These are phyloP conservation scores for Komagataella ulmi DNA, from an alignment of 805 yeast species.

Conservation along the genomic window DNA sequence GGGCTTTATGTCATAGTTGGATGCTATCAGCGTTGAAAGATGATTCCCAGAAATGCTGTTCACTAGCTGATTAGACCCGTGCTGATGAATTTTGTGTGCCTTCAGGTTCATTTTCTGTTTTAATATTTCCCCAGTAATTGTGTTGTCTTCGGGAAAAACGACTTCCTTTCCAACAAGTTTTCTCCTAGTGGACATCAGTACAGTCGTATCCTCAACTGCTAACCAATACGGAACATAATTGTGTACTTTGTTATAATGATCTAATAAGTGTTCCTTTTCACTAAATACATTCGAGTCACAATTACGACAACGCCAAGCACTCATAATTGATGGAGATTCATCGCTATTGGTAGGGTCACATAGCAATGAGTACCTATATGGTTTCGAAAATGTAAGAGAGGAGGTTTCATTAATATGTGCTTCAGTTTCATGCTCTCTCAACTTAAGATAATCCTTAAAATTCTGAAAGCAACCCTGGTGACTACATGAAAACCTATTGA, in stretches of 20 bases:
- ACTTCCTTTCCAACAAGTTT: background rate
- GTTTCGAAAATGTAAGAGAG: slow-evolving; percentile 41
- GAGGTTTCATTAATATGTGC: slow-evolving; percentile 66
- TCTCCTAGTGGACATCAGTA: background rate
- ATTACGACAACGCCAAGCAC: slow-evolving; percentile 53
- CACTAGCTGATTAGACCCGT: background rate
- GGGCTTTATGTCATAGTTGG: slow-evolving; percentile 21
- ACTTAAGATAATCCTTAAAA: slow-evolving; percentile 61
- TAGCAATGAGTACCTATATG: slow-evolving; percentile 54
- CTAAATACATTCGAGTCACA: slow-evolving; percentile 35
- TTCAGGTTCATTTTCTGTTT: background rate
- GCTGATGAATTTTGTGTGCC: background rate
- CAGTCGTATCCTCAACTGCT: background rate
- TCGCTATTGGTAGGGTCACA: slow-evolving; percentile 15
- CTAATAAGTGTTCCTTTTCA: slow-evolving; percentile 40
- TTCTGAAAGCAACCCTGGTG: slow-evolving; percentile 43
- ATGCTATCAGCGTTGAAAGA: slow-evolving; percentile 18
- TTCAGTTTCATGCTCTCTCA: slow-evolving; percentile 56
- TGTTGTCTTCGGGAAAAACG: background rate
- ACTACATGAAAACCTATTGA: slow-evolving; percentile 41
- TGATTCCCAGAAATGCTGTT: background rate
- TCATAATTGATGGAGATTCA: slow-evolving; percentile 26
- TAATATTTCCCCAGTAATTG: background rate
- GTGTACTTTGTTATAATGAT: slow-evolving; percentile 42
- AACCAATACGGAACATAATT: background rate